A percentile compares a stretch with the other conserved stretches of the same genome.
These are phyloP conservation scores for Paralagenidium karlingii DNA, from an alignment of 352 stramenopile species.

Conservation along the genomic window DNA sequence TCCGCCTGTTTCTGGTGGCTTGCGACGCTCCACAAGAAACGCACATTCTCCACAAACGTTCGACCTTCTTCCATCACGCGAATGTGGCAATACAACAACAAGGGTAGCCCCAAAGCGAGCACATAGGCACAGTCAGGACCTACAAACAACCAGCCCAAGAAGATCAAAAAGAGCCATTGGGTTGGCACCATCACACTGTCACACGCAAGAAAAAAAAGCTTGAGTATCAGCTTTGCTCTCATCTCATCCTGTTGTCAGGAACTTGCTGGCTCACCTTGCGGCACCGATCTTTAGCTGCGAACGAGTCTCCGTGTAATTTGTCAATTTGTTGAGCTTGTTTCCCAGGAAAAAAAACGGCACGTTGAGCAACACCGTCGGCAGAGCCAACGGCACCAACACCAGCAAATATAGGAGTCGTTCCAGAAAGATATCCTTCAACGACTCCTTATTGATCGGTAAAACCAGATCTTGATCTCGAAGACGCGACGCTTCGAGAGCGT, in stretches of 20 bases:
- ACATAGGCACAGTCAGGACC: conserved; percentile 44
- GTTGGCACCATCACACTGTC: conserved; percentile 45
- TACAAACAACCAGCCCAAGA: conserved; percentile 34
- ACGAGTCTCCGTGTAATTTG: neutral
- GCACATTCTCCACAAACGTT: conserved; percentile 62
- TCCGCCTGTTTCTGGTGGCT: conserved; percentile 42
- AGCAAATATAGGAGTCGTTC: conserved; percentile 53
- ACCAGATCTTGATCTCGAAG: conserved; percentile 65
- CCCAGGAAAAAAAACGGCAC: conserved; percentile 72
- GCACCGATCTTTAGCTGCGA: too few species aligned
- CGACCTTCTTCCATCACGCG: conserved; percentile 63
- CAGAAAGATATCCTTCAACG: conserved; percentile 44
- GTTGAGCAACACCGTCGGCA: conserved; percentile 51
- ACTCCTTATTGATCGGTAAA: conserved; percentile 27
- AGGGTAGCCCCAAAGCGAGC: conserved; percentile 32
- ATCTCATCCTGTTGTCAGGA: too few species aligned
- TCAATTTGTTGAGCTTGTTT: conserved; percentile 7
- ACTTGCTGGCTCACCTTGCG: too few species aligned
- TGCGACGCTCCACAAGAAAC: conserved; percentile 62
- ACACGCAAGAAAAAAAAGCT: neutral
- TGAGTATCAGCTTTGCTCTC: too few species aligned
- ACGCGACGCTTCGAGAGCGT: conserved; percentile 33
- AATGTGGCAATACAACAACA: conserved; percentile 70
- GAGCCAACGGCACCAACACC: conserved; percentile 53
- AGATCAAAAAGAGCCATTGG: conserved; percentile 52